A percentile compares a stretch with the other conserved stretches of the same genome.
Conservation (phyloP, 208 protist species). For the Leishmania guyanensis region DNA sequence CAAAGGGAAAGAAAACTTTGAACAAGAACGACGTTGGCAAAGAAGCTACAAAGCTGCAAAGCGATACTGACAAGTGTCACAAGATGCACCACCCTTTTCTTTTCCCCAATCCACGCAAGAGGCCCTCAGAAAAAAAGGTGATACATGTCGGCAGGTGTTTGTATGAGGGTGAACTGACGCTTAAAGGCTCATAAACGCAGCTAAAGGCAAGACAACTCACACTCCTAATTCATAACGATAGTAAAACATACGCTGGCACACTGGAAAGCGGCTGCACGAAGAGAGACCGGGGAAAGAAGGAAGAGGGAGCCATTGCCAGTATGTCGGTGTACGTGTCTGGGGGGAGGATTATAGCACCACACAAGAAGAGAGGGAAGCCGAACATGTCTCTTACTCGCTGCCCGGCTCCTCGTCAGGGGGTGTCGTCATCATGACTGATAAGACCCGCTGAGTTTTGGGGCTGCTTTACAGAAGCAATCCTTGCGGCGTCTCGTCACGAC, state of each 20-base stretch:
- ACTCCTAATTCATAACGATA: background rate
- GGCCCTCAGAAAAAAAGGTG: too few species aligned
- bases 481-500: background rate
- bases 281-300: background rate
- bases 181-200: too few species aligned
- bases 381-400: background rate
- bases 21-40: background rate
- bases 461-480: background rate
- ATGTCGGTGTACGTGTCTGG: background rate
- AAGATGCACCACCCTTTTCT: background rate
- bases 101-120: background rate
- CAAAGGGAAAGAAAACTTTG: background rate
- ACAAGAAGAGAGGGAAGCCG: background rate
- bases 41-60: background rate
- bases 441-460: background rate
- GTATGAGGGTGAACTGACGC: too few species aligned
- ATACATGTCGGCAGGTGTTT: too few species aligned
- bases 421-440: background rate
- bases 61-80: background rate
- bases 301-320: background rate
- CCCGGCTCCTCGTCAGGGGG: background rate
- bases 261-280: background rate
- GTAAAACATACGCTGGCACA: background rate
- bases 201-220: too few species aligned
- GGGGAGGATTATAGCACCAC: background rate